Percentiles rank a stretch among this genome's conserved stretches.
Conservation (phyloP, 129 eudicot genomes). For the Saussurea involucrata region DNA sequence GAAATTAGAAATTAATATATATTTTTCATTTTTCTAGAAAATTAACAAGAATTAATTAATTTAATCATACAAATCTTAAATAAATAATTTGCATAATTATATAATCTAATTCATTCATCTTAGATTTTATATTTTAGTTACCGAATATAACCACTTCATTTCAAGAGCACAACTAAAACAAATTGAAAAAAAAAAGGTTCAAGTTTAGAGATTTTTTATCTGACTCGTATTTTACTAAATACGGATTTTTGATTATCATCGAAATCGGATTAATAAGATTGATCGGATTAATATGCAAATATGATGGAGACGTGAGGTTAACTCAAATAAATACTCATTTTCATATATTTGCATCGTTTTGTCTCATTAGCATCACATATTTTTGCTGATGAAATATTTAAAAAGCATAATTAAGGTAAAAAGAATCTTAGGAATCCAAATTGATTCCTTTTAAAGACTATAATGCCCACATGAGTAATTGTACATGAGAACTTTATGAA, state of each 20-base stretch:
- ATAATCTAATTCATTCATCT: background rate
- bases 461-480: background rate
- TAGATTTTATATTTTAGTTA: too few species aligned
- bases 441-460: background rate
- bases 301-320: background rate
- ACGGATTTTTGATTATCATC: too few species aligned
- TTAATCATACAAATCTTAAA: background rate
- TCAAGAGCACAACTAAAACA: background rate
- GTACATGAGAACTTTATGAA: background rate
- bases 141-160: too few species aligned
- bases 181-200: background rate
- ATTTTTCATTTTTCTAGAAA: background rate
- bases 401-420: background rate
- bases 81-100: too few species aligned
- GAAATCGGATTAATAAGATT: background rate
- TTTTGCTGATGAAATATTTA: background rate
- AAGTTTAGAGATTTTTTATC: too few species aligned
- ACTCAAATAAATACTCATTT: background rate
- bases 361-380: background rate
- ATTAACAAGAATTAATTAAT: background rate
- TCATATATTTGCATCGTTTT: background rate
- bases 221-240: too few species aligned
- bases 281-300: background rate
- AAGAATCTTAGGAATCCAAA: background rate
- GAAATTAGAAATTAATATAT: background rate